These are phyloP conservation scores for Dipteronia sinensis DNA, from an alignment of 345 rosid genomes.

Conservation along the genomic window DNA sequence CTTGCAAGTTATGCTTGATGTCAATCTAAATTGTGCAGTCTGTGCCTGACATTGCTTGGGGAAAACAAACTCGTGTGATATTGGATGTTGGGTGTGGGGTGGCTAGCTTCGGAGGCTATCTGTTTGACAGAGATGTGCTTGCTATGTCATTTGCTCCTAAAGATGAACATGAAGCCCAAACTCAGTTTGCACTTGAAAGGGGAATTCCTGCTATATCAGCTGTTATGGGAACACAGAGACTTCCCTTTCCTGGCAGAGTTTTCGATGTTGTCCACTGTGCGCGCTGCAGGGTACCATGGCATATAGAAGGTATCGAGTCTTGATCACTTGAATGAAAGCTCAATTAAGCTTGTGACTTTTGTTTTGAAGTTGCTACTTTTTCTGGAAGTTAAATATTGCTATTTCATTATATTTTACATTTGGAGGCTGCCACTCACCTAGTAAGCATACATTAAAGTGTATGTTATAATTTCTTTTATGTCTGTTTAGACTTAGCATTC, in stretches of 20 bases:
- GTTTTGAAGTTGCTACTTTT: not conserved
- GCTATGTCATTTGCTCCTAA: conserved; percentile 97
- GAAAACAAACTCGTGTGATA: conserved; percentile 75
- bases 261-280: conserved; percentile 97
- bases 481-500: not conserved
- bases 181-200: conserved; percentile 96
- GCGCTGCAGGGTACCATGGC: conserved; percentile 99
- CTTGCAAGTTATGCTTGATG: conserved; percentile 20
- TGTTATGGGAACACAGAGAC: conserved; percentile 95
- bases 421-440: not conserved
- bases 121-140: conserved; percentile 83
- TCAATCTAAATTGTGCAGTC: conserved; percentile 53
- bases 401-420: not conserved
- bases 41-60: conserved; percentile 82
- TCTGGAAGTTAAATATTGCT: not conserved
- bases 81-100: conserved; percentile 99
- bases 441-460: not conserved
- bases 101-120: conserved; percentile 97
- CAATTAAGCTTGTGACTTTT: not conserved
- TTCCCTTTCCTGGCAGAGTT: conserved; percentile 91
- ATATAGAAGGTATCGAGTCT: conserved; percentile 75
- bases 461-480: not conserved
- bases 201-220: conserved; percentile 98
- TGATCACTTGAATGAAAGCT: not conserved
- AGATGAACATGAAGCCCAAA: conserved; percentile 99